A percentile compares a stretch with the other conserved stretches of the same genome.
Conservation (phyloP, 2,329 filamentous ascomycete genomes). For the Pyrenochaeta sp. region DNA sequence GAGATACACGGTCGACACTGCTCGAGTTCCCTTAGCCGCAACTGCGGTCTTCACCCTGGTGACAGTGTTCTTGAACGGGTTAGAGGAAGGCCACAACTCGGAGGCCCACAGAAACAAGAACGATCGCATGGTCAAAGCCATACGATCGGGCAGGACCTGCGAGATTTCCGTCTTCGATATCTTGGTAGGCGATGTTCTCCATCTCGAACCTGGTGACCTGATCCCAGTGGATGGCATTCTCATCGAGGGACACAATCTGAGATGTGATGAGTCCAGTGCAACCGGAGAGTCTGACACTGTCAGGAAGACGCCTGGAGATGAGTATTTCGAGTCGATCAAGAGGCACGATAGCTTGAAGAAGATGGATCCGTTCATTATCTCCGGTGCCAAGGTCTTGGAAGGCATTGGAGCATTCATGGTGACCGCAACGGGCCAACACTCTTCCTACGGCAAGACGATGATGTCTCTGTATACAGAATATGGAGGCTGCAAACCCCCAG, state of each 20-base stretch:
- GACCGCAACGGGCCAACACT: background rate
- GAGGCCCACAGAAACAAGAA: conserved; percentile 83
- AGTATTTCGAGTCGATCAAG: conserved; percentile 71
- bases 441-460: background rate
- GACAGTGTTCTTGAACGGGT: conserved; percentile 79
- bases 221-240: conserved; percentile 75
- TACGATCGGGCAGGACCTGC: conserved; percentile 75
- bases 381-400: conserved; percentile 79
- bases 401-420: conserved; percentile 72
- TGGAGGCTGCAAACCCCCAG: conserved; percentile 45
- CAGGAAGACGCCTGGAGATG: conserved; percentile 70
- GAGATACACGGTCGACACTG: conserved; percentile 71
- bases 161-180: conserved; percentile 72
- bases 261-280: conserved; percentile 75
- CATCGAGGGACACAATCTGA: conserved; percentile 69
- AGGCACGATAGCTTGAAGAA: conserved; percentile 69
- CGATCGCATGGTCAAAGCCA: conserved; percentile 74
- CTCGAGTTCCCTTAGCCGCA: conserved; percentile 35
- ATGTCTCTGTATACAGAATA: conserved; percentile 55
- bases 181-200: conserved; percentile 74
- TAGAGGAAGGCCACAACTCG: conserved; percentile 81
- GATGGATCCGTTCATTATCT: conserved; percentile 84
- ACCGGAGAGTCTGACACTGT: conserved; percentile 76
- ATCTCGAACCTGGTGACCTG: conserved; percentile 72
- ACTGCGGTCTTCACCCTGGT: conserved; percentile 78